Conservation (phyloP, 768 basidiomycete species). For the Leucosporidium creatinivorum region DNA sequence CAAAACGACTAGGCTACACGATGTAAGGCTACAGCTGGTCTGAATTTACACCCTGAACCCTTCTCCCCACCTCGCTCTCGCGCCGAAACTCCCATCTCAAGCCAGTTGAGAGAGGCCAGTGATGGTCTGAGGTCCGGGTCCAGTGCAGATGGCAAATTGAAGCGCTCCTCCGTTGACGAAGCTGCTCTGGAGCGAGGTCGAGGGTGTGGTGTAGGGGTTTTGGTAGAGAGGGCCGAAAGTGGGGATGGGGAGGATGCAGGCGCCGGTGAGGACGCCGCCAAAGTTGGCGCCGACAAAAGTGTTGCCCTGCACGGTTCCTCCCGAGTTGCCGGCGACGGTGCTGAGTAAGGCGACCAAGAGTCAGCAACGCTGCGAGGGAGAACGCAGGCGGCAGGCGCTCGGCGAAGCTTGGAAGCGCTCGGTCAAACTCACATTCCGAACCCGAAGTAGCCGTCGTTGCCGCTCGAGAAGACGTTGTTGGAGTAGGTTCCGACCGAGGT, state of each 20-base stretch:
- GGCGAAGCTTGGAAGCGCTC: no score
- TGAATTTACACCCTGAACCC: no score
- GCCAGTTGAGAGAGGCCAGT: no score
- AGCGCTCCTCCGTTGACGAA: neutral
- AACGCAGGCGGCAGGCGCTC: no score
- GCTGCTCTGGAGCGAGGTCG: neutral
- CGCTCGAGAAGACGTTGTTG: slow-evolving; percentile 34
- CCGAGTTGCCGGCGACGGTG: slow-evolving; percentile 27
- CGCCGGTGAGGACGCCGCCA: slow-evolving; percentile 21
- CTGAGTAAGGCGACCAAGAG: no score
- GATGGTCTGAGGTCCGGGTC: no score
- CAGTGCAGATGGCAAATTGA: no score
- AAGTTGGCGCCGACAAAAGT: slow-evolving; percentile 29
- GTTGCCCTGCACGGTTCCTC: slow-evolving; percentile 32
- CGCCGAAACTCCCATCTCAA: no score
- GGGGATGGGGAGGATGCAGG: slow-evolving; percentile 11
- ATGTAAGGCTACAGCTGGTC: no score
- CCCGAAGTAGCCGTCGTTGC: slow-evolving; percentile 34
- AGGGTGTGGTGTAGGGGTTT: slow-evolving; percentile 21
- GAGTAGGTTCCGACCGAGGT: slow-evolving; percentile 24
- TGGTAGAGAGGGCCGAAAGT: slow-evolving; percentile 16
- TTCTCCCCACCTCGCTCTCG: no score
- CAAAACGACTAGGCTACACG: no score
- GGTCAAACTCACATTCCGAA: slow-evolving; percentile 21
- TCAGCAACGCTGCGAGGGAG: no score